Evolutionary conservation across 2,329 filamentous ascomycete species (phyloP), one percentile per base, ranked within the genome.

Genomic region (Fusarium aywerte): DNA sequence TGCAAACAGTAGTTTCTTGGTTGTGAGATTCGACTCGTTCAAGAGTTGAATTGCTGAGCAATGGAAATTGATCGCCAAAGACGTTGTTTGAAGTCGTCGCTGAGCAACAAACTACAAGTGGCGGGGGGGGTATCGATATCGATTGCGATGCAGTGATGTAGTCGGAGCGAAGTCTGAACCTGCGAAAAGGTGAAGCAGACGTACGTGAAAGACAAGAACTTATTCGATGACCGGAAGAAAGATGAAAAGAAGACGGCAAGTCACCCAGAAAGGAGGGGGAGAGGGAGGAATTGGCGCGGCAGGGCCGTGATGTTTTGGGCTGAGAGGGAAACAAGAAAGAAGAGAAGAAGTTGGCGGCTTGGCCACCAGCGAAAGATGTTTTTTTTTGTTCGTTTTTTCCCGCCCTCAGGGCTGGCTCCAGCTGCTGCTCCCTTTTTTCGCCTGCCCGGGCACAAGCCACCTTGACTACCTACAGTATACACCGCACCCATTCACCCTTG

Each of bases 221-320:
- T 71, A 67, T 69, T 69, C 61, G 66, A 76, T 73, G 71, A 58
- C 71, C 70, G 71, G 70, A 69, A 73, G 69, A 72, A 72, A 69
- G 75, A 75, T 73, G 68, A 75, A 76, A 70, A 69, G 71, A 74
- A 75, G 75, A 77, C 73, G 73, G 74, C 73, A 77, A 78, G 78
- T 67, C 78, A 80, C 80, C 80, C 80, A 77, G 68, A 68, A 70
- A 43, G 44, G 38, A 68, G 75, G 44, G 38, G 69, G 75, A 67
- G 62, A 62, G 58, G 53, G 62, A 73, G 69, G 73, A 72, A 79
- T 82, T 82, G 81, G 76, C 80, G 77, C 79, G 79, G 80, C 80
- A 79, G 79, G 77, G 80, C 79, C 80, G 74, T 76, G 68, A 73
- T 74, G 72, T 74, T 74, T 72, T 75, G 71, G 71, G 74, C 69